A percentile compares a stretch with the other conserved stretches of the same genome.
Evolutionary conservation across 2,329 filamentous ascomycete genomes (phyloP).

Genomic region (Echinosphaeria canescens): DNA sequence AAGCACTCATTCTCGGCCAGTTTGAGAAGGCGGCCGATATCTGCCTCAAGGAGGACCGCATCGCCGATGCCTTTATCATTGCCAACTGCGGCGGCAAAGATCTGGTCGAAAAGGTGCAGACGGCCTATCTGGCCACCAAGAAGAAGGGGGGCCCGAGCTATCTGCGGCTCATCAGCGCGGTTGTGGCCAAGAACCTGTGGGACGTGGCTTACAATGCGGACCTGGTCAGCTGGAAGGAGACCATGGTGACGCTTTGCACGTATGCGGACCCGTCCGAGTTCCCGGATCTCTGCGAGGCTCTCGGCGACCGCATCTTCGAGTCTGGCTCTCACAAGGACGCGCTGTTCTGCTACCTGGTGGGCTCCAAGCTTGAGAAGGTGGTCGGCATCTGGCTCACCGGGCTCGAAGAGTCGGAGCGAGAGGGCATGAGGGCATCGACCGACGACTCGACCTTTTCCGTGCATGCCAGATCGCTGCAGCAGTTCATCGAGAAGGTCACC

Average conservation of each 20-base stretch:
- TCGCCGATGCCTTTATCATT: slow-evolving; percentile 95
- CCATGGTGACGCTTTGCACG: slow-evolving; percentile 89
- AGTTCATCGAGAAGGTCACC: slow-evolving; percentile 95
- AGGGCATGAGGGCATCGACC: slow-evolving; percentile 43
- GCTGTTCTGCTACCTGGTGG: slow-evolving; percentile 88
- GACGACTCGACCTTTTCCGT: slow-evolving; percentile 77
- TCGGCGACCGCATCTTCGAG: slow-evolving; percentile 80
- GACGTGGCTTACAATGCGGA: slow-evolving; percentile 95
- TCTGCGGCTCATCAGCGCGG: slow-evolving; percentile 69
- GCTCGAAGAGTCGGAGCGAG: slow-evolving; percentile 64
- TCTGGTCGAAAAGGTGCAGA: slow-evolving; percentile 83
- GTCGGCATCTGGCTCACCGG: slow-evolving; percentile 86
- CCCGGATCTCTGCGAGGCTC: slow-evolving; percentile 79
- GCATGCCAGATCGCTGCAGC: slow-evolving; percentile 71
- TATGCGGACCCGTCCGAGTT: slow-evolving; percentile 86
- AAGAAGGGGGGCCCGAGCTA: slow-evolving; percentile 77
- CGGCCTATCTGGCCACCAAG: slow-evolving; percentile 71
- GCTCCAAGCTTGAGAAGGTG: slow-evolving; percentile 94
- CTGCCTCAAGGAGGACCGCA: slow-evolving; percentile 68
- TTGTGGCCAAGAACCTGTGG: slow-evolving; percentile 94
- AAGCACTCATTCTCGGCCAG: slow-evolving; percentile 69
- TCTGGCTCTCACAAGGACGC: slow-evolving; percentile 66
- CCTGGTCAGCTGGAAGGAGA: slow-evolving; percentile 84
- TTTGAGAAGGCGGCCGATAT: slow-evolving; percentile 82
- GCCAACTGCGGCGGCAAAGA: slow-evolving; percentile 91